phyloP scores from a whole-genome alignment of 768 basidiomycete genomes.

The Porphyrellus cyaneotinctus region DNA sequence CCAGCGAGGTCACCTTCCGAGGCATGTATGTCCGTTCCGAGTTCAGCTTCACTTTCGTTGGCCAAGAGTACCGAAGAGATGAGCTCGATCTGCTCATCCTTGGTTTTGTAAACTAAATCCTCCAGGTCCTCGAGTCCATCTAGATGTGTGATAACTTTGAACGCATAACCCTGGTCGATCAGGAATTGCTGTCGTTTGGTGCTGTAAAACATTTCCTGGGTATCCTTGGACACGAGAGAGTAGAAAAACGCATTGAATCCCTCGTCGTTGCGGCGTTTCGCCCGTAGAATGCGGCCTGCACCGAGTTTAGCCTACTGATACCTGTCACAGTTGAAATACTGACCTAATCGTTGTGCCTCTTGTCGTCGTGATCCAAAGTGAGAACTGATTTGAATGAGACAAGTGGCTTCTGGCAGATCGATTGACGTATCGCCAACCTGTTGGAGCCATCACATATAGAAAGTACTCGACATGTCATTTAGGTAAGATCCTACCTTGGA shows the following conservation, averaged over 20 bases:
- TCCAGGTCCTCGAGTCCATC: constrained; percentile 85
- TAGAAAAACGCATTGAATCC: constrained; percentile 99
- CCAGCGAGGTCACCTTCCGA: constrained; percentile 83
- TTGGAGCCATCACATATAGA: constrained; percentile 14
- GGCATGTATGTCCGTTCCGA: constrained; percentile 79
- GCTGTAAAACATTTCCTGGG: constrained; percentile 99
- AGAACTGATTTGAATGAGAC: constrained; percentile 98
- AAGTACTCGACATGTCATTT: constrained; percentile 7
- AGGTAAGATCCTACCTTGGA: constrained; percentile 65
- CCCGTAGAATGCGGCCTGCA: constrained; percentile 89
- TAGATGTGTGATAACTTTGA: constrained; percentile 98
- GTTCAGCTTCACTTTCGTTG: constrained; percentile 85
- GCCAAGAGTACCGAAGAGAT: constrained; percentile 89
- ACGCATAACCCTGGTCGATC: constrained; percentile 98
- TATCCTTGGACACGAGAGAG: constrained; percentile 97
- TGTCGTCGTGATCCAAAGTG: constrained; percentile 98
- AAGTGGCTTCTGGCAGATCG: constrained; percentile 97
- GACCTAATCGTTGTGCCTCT: constrained; percentile 94
- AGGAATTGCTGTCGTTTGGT: constrained; percentile 98
- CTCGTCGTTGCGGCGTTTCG: constrained; percentile 97
- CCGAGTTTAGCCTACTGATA: constrained; percentile 11
- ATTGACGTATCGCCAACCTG: constrained; percentile 98
- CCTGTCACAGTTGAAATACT: constrained; percentile 22
- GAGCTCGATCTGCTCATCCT: constrained; percentile 93
- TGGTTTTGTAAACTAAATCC: constrained; percentile 87